Base-by-base conservation (phyloP, 1,139 yeast species). In the Protomyces inundatus region DNA sequence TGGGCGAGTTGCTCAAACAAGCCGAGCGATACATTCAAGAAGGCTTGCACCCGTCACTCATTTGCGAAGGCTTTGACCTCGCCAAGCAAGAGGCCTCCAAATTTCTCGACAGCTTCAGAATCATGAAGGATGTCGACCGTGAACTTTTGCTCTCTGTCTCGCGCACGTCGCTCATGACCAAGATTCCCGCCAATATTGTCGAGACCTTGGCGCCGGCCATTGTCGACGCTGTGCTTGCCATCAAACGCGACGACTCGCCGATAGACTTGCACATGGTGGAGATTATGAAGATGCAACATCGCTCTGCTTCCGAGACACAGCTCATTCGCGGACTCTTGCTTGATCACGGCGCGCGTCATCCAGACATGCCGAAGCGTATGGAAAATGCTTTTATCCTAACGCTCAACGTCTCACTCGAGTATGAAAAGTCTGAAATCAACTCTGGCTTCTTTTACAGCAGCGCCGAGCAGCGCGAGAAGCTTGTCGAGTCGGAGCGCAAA, bases 321-420 rank as follows among this genome's bases (percentile, higher is more conserved):
- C 83, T 95, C 68, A 80, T 95, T 69, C 85, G 83, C 71, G 99
- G 99, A 54, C 82, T 95, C 70, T 98, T 93, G 48, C 81, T 95
- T 70, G 99, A 95, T 74, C 99, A 95, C 74, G 99, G 99, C 68
- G 97, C 97, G 14, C 85, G 99, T 74, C 98, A 95, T 79, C 99
- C 99, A 52, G 98, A 93, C 76, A 95, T 95, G 99, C 98, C 98
- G 66, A 88, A 85, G 71, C 78, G 85, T 65, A 87, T 93, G 32
- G 83, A 84, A 69, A 89, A 93, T 75, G 97, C 97, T 1, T 80
- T 84, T 72, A 85, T 95, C 54, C 81, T 95, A 73, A 95, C 90
- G 61, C 81, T 95, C 71, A 95, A 95, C 75, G 98, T 95, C 54
- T 88, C 96, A 3, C 80, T 95, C 71, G 99, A 95, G 77, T 95